Conservation (phyloP, 805 yeast genomes). For the Yamadazyma nakazawae region DNA sequence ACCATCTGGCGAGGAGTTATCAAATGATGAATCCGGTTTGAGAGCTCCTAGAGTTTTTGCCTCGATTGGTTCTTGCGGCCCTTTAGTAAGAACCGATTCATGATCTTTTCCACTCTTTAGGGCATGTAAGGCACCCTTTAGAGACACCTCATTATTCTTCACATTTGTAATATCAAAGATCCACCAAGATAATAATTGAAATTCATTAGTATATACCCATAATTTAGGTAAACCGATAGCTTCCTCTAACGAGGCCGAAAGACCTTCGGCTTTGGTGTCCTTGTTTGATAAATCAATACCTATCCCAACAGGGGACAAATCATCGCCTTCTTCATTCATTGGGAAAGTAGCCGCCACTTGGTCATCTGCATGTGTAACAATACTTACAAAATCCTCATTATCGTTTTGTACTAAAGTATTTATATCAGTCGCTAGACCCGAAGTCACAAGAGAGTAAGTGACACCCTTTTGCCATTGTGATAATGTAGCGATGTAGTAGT, state of each 20-base stretch:
- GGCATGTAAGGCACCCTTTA: conserved; percentile 5
- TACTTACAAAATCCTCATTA: conserved; percentile 8
- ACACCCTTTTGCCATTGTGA: conserved; percentile 36
- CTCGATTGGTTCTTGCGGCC: not conserved
- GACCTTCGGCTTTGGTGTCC: conserved; percentile 41
- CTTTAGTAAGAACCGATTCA: not conserved
- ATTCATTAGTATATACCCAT: conserved; percentile 60
- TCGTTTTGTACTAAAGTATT: conserved; percentile 8
- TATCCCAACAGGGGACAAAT: conserved; percentile 69
- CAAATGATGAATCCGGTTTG: not conserved
- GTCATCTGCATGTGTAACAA: conserved; percentile 58
- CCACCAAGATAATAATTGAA: conserved; percentile 62
- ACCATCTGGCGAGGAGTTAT: not conserved
- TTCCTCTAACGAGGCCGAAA: conserved; percentile 56
- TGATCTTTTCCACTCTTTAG: not conserved
- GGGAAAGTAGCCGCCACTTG: conserved; percentile 73
- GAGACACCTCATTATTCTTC: conserved; percentile 5
- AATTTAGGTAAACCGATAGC: conserved; percentile 64
- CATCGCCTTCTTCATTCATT: conserved; percentile 61
- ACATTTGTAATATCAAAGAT: conserved; percentile 41
- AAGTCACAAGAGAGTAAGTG: conserved; percentile 44
- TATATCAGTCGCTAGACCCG: conserved; percentile 62
- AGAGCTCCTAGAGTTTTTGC: not conserved
- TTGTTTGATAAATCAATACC: conserved; percentile 54
- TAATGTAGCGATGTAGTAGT: conserved; percentile 42